These are phyloP conservation scores for Balamuthia mandrillaris DNA, from an alignment of 208 protist species.

Conservation along the genomic window DNA sequence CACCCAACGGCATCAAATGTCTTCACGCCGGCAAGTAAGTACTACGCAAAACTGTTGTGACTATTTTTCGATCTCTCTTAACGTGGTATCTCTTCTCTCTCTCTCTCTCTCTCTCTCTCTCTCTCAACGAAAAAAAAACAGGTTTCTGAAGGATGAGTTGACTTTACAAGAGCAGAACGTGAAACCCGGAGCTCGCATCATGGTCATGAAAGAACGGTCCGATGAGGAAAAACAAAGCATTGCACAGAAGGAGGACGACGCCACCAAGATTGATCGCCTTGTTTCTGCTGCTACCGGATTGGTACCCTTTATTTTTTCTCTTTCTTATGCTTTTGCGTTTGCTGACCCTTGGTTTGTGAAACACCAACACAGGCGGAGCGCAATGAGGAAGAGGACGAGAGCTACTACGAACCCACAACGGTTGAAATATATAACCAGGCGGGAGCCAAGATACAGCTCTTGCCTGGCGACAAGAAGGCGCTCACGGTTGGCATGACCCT, in stretches of 20 bases:
- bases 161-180: background rate
- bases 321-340: background rate
- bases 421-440: constrained; percentile 11
- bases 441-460: background rate
- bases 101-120: background rate
- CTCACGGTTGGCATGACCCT: constrained; percentile 15
- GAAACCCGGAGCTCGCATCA: background rate
- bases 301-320: background rate
- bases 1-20: background rate
- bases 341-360: background rate
- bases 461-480: background rate
- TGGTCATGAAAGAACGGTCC: constrained; percentile 1
- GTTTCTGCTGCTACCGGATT: background rate
- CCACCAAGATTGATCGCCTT: background rate
- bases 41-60: background rate
- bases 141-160: background rate
- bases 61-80: background rate
- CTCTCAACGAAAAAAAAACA: background rate
- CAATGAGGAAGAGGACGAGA: background rate
- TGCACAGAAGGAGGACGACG: background rate
- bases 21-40: constrained; percentile 5
- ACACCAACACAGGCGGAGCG: background rate
- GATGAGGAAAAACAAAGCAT: background rate
- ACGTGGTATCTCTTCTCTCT: background rate
- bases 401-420: background rate